Evolutionary conservation across 2,329 filamentous ascomycete species (phyloP).

Genomic region (Ilyonectria sp.): DNA sequence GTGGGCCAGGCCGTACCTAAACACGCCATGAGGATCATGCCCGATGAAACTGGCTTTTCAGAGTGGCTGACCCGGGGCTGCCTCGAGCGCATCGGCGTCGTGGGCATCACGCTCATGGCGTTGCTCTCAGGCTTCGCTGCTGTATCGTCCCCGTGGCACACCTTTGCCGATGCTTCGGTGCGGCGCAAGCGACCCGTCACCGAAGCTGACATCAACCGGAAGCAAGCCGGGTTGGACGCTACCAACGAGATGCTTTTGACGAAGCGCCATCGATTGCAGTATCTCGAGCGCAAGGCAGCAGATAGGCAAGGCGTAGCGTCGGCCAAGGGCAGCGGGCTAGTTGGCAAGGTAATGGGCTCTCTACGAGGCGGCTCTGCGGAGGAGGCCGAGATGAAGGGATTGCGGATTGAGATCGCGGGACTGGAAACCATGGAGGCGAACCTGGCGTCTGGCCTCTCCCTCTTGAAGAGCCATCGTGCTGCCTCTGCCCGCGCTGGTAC

Average conservation of each 20-base stretch:
- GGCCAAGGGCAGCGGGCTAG: constrained; percentile 66
- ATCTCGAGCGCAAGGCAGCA: constrained; percentile 75
- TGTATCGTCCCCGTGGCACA: constrained; percentile 90
- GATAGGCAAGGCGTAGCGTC: constrained; percentile 47
- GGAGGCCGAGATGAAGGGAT: constrained; percentile 69
- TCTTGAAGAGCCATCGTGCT: constrained; percentile 74
- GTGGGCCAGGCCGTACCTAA: constrained; percentile 75
- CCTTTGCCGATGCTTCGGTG: constrained; percentile 75
- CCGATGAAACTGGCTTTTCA: constrained; percentile 51
- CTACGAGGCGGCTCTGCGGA: constrained; percentile 76
- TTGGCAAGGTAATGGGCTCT: constrained; percentile 81
- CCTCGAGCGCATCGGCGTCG: constrained; percentile 82
- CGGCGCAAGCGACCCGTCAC: constrained; percentile 71
- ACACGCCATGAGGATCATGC: constrained; percentile 47
- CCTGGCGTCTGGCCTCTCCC: constrained; percentile 75
- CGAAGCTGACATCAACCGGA: constrained; percentile 82
- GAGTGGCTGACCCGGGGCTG: constrained; percentile 66
- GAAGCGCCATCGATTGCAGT: constrained; percentile 81
- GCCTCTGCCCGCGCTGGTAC: constrained; percentile 79
- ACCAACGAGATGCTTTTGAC: constrained; percentile 84
- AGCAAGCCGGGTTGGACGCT: constrained; percentile 83
- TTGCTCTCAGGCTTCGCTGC: constrained; percentile 90
- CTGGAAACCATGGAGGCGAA: constrained; percentile 85
- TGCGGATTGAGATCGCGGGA: constrained; percentile 84
- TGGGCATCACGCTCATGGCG: constrained; percentile 89